Evolutionary conservation across 805 yeast genomes (phyloP).

Genomic region (Candida chauliodis): DNA sequence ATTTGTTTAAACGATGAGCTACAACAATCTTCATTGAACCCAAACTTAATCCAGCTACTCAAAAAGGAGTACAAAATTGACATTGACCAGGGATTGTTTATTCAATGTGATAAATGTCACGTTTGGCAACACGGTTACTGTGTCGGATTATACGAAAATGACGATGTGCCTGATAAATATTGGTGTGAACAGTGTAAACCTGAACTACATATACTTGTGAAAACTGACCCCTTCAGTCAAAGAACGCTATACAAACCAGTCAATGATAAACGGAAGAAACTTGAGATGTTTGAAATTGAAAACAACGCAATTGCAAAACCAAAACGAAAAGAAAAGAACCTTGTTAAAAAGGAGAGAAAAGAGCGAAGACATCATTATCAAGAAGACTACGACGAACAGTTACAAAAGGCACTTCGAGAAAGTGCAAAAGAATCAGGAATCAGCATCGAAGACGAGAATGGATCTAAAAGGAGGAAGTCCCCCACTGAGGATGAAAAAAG

Average conservation of each 20-base stretch:
- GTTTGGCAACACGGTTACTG: conserved; percentile 99
- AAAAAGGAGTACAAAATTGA: conserved; percentile 32
- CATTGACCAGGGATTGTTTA: conserved; percentile 59
- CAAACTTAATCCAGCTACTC: conserved; percentile 23
- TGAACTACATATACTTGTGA: conserved; percentile 60
- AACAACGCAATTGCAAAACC: background rate
- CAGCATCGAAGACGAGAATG: background rate
- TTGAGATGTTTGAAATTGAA: conserved; percentile 11
- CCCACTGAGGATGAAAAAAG: background rate
- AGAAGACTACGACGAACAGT: conserved; percentile 37
- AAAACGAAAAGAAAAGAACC: conserved; percentile 14
- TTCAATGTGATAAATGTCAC: conserved; percentile 85
- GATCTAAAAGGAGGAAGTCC: conserved; percentile 9
- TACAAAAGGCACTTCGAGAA: conserved; percentile 51
- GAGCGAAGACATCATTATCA: conserved; percentile 32
- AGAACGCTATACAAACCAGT: conserved; percentile 40
- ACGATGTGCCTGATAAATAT: conserved; percentile 85
- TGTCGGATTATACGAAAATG: conserved; percentile 76
- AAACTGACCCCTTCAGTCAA: conserved; percentile 14
- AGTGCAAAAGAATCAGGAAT: conserved; percentile 44
- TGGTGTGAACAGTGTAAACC: conserved; percentile 94
- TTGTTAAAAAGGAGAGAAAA: conserved; percentile 20
- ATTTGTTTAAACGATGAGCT: conserved; percentile 41
- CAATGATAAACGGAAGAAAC: conserved; percentile 38
- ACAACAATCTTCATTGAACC: conserved; percentile 19